Conservation (phyloP, 768 basidiomycete genomes). For the Lanmaoa rubissima region DNA sequence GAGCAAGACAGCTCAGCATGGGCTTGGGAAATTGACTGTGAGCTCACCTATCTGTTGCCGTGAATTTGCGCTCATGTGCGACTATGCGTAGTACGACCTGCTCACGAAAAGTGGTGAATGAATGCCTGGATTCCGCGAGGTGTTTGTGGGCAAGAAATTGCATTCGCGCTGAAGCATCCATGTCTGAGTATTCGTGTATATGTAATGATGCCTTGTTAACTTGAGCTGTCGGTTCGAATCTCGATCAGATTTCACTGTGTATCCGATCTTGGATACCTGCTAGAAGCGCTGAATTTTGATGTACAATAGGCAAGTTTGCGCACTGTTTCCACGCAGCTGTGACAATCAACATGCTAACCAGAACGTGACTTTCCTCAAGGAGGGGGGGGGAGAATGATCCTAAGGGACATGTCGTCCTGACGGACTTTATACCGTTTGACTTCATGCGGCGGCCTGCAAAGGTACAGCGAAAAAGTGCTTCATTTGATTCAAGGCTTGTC, state of each 20-base stretch:
- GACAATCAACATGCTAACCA: conserved; percentile 2
- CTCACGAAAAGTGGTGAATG: conserved; percentile 52
- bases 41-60: conserved; percentile 25
- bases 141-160: background rate
- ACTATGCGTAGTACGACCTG: conserved; percentile 41
- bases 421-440: conserved; percentile 2
- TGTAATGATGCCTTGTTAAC: background rate
- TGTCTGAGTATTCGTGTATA: background rate
- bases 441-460: background rate
- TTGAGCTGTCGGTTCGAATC: background rate
- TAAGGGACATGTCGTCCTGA: background rate
- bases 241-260: background rate
- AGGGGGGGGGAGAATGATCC: background rate
- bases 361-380: background rate
- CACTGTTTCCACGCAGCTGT: background rate
- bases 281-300: background rate
- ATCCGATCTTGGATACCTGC: background rate
- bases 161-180: background rate
- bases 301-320: background rate
- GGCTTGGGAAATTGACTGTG: conserved; percentile 81
- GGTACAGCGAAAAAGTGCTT: background rate
- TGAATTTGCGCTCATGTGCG: background rate
- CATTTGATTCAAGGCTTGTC: background rate
- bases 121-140: background rate
- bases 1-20: conserved; percentile 70